Conservation (phyloP, 768 basidiomycete species). For the Auriscalpium orientale region DNA sequence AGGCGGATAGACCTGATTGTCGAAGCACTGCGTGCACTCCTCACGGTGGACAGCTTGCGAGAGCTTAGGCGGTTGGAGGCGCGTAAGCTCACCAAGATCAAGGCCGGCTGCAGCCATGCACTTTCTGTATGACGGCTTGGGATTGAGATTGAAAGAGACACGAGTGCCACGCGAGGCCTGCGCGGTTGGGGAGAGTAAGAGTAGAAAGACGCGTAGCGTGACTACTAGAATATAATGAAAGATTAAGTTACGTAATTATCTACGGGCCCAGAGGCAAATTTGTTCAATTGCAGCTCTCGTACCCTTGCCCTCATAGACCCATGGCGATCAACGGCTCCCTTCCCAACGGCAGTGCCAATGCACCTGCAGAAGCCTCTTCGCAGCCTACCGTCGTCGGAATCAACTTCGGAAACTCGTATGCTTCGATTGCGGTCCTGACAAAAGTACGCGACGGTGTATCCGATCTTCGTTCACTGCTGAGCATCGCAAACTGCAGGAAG, state of each 20-base stretch:
- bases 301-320: background rate
- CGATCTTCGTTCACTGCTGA: background rate
- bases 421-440: slow-evolving; percentile 91
- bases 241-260: too few relatives aligned
- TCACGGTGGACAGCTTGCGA: slow-evolving; percentile 78
- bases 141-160: too few relatives aligned
- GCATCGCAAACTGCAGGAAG: slow-evolving; percentile 50
- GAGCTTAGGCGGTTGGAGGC: slow-evolving; percentile 47
- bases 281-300: too few relatives aligned
- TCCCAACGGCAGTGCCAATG: slow-evolving; percentile 47
- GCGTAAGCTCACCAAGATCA: slow-evolving; percentile 32
- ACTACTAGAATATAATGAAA: too few relatives aligned
- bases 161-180: too few relatives aligned
- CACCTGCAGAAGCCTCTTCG: slow-evolving; percentile 27
- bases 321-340: slow-evolving; percentile 35
- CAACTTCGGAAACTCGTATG: slow-evolving; percentile 93
- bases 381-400: slow-evolving; percentile 75
- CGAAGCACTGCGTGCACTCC: slow-evolving; percentile 97
- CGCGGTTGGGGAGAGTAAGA: too few relatives aligned
- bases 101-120: too few relatives aligned
- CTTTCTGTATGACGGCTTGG: too few relatives aligned
- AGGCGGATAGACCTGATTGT: slow-evolving; percentile 59
- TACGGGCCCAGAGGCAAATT: too few relatives aligned
- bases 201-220: too few relatives aligned
- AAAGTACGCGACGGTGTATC: slow-evolving; percentile 48